phyloP scores from a whole-genome alignment of 768 basidiomycete species.

The Rhizopogon salebrosus region DNA sequence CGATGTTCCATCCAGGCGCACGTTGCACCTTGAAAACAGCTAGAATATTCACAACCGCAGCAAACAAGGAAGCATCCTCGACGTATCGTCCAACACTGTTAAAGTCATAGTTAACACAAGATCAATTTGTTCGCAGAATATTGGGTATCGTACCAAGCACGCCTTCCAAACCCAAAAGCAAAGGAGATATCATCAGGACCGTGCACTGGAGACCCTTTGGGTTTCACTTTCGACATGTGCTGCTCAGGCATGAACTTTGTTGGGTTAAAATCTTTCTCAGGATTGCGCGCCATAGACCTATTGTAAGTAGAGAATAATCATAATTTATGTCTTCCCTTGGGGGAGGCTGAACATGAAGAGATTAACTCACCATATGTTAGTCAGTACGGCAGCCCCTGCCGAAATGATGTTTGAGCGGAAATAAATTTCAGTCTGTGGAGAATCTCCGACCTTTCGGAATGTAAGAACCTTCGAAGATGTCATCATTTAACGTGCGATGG shows the following conservation, averaged over 20 bases:
- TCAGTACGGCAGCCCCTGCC: constrained; percentile 16
- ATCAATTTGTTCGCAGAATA: background rate
- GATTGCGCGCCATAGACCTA: constrained; percentile 33
- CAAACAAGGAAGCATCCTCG: constrained; percentile 33
- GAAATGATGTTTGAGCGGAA: background rate
- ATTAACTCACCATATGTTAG: constrained; percentile 14
- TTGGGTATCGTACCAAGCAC: constrained; percentile 13
- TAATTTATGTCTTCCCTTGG: too few relatives aligned
- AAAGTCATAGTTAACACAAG: background rate
- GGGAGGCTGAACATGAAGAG: background rate
- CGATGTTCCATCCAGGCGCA: constrained; percentile 11
- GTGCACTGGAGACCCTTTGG: background rate
- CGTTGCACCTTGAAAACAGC: constrained; percentile 12
- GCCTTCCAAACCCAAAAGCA: constrained; percentile 38
- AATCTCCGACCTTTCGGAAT: constrained; percentile 35
- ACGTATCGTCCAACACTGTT: constrained; percentile 39
- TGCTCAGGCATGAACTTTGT: constrained; percentile 34
- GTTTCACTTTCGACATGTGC: constrained; percentile 12
- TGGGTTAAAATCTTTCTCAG: constrained; percentile 32
- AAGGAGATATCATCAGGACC: constrained; percentile 14
- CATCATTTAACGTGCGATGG: constrained; percentile 32
- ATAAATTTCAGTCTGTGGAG: background rate
- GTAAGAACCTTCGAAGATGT: constrained; percentile 38
- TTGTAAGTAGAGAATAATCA: background rate
- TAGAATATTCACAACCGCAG: constrained; percentile 18